phyloP scores from a whole-genome alignment of 202 grass and related monocot genomes.

The Setaria viridis region DNA sequence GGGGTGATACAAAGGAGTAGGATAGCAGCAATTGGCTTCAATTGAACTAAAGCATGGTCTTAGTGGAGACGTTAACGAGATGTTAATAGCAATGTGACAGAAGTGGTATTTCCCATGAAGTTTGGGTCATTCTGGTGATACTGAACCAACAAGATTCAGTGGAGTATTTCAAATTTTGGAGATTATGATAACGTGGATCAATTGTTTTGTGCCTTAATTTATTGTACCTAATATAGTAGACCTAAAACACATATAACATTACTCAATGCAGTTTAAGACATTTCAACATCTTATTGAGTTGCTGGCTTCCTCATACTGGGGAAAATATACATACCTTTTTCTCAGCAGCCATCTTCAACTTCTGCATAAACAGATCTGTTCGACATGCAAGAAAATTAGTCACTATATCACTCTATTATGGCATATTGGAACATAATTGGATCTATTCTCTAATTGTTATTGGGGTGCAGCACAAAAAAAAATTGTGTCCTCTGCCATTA shows the following conservation, averaged over 20 bases:
- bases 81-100: neutral
- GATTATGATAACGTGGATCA: neutral
- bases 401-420: constrained; percentile 16
- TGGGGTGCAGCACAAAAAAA: neutral
- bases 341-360: constrained; percentile 72
- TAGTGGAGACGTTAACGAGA: neutral
- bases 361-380: constrained; percentile 71
- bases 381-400: constrained; percentile 38
- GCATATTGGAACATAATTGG: constrained; percentile 2
- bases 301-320: neutral
- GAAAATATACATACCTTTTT: constrained; percentile 53
- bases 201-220: neutral
- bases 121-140: neutral
- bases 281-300: neutral
- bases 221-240: neutral
- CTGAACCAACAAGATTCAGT: neutral
- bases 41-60: neutral
- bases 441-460: constrained; percentile 16
- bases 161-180: neutral
- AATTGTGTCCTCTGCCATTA: constrained; percentile 26
- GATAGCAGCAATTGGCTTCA: neutral
- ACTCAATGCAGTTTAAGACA: neutral
- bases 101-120: neutral
- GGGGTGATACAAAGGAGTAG: neutral
- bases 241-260: neutral